phyloP scores from a whole-genome alignment of 257 asterid genomes.

The Phtheirospermum japonicum region DNA sequence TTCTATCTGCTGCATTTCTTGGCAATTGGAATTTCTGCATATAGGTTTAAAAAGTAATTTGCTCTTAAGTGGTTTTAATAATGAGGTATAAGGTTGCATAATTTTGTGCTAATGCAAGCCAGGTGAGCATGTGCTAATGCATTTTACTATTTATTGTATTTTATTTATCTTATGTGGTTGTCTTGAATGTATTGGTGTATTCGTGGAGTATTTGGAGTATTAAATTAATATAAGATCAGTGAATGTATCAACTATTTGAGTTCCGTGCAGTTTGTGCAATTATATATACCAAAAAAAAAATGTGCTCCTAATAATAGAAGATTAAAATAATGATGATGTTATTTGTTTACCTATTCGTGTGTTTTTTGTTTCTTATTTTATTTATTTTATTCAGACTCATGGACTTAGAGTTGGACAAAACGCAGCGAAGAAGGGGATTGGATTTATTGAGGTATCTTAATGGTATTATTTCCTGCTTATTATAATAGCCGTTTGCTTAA shows the following conservation, averaged over 20 bases:
- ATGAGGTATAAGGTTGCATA: background rate
- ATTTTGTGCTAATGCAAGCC: background rate
- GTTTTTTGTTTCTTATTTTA: too few relatives aligned
- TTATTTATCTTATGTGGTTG: background rate
- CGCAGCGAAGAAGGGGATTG: slow-evolving; percentile 55
- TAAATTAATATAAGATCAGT: background rate
- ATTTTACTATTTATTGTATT: background rate
- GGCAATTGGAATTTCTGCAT: background rate
- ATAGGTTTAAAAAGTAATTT: background rate
- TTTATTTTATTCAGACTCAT: slow-evolving; percentile 53
- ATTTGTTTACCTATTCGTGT: background rate
- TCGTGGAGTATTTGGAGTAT: background rate
- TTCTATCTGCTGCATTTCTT: background rate
- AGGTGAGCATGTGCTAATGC: background rate
- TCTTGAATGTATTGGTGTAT: background rate
- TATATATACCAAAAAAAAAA: background rate
- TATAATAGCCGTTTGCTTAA: slow-evolving; percentile 9
- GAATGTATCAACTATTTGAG: background rate
- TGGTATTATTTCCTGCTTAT: slow-evolving; percentile 4
- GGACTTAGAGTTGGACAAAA: slow-evolving; percentile 73
- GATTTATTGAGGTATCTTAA: slow-evolving; percentile 62
- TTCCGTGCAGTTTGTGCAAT: background rate
- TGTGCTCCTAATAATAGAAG: slow-evolving; percentile 8
- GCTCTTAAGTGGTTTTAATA: background rate
- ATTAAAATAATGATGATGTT: background rate